Base-by-base conservation (phyloP, 1,139 yeast species). In the Debaryomyces nepalensis region DNA sequence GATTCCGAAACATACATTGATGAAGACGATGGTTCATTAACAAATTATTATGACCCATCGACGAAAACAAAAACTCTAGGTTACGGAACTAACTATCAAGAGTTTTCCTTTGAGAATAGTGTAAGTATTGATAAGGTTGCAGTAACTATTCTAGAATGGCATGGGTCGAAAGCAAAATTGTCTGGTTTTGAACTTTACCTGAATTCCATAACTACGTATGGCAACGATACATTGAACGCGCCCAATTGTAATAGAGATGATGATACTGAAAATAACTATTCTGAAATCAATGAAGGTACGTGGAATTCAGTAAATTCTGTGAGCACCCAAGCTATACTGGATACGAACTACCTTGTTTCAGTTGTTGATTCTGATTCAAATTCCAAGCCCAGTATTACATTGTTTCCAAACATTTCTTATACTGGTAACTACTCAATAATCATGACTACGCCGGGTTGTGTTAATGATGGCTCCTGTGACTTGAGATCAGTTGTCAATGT, bases 401-500 rank as follows among this genome's bases (percentile, higher is more conserved):
- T 85, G 57, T 73, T 74, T 48, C 93, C 97, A 6, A 83, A 86
- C 49, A 77, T 90, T 16, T 73, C 88, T 0, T 77, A 81, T 48
- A 70, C 88, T 0, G 98, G 97, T 8, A 74, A 81, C 48, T 93
- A 89, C 60, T 73, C 89, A 0, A 71, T 93, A 24, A 69, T 81
- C 41, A 55, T 91, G 44, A 82, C 78, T 51, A 93, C 99, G 0
- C 97, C 97, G 0, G 98, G 99, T 0, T 93, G 99, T 65, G 47
- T 66, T 2, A 63, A 57, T 7, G 97, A 88, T 58, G 66, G 70
- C 34, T 77, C 95, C 0, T 93, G 99, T 64, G 54, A 60, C 19
- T 50, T 68, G 16, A 77, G 99, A 59, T 90, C 95, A 4, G 78
- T 81, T 22, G 93, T 88, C 4, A 87, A 87, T 53, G 96, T 85